Base-by-base conservation (phyloP, 2,329 filamentous ascomycete species). In the Polytolypa hystricis region DNA sequence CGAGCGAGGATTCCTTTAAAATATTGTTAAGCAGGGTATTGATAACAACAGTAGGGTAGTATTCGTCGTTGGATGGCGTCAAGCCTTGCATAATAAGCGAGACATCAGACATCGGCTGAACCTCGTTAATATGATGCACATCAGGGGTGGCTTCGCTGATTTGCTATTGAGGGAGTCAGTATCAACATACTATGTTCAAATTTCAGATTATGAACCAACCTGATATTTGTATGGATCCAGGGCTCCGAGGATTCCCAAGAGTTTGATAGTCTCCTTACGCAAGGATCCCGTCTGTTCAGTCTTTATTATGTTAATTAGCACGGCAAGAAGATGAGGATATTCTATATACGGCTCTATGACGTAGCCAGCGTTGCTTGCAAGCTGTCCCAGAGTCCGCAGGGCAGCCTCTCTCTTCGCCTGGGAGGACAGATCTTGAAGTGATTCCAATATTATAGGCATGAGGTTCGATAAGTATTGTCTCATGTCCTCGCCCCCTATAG, bases 81-180 rank as follows among this genome's bases (percentile, higher is more conserved):
- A 95, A 70, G 10, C 93, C 91, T 28, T 84, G 86, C 89, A 98
- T 98, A 70, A 98, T 96, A 19, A 98, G 71, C 3, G 87, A 91
- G 30, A 98, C 93, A 58, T 98, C 91, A 0, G 89, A 93, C 50
- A 93, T 70, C 6, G 68, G 66, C 47, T 79, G 71, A n/a, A 73
- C 69, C 53, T 81, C 77, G 30, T 76, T 67, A 37, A 73, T 70
- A 32, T 78, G 73, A 52, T 91, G 83, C 45, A 81, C 74, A 53
- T 95, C 89, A 0, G 86, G 85, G 2, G 79, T 82, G 44, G 80
- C 78, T 58, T 96, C 89, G 56, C 93, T 84, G 35, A 94, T 86
- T 65, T 94, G 84, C 63, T 73, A 23, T 31, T 8, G 15, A 36
- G n/a, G n/a, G n/a, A n/a, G n/a, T n/a, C n/a, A n/a, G 26, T 16